Evolutionary conservation across 2,329 filamentous ascomycete genomes (phyloP), one percentile per base, ranked within the genome.

Genomic region (Lachnellula cervina): DNA sequence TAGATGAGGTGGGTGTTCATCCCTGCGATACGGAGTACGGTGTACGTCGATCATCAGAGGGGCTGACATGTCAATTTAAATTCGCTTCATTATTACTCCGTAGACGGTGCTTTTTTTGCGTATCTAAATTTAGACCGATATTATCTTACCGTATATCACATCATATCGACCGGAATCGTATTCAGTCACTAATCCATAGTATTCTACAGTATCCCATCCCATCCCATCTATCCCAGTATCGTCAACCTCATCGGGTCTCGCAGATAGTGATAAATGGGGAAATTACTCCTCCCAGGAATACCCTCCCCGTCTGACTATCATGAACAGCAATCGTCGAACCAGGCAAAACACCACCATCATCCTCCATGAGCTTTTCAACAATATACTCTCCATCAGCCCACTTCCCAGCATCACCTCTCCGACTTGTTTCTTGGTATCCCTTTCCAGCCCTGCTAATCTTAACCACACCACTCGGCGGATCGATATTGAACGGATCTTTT

Each of bases 281-380:
- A 8, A 62, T 37, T 17, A 55, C 44, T 35, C 67, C 62, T 16
- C 68, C 68, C 37, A 71, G 45, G 46, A 70, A 72, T 47, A 69
- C 57, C 37, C 59, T 66, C n/a, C 67, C 69, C 1, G 64, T 70
- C 56, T 59, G 52, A 2, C 59, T 59, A 65, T 72, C 70, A 55
- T 71, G 68, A 14, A 71, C 60, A 4, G 56, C 67, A 37, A 62
- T 56, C 1, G 69, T 69, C 3, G 65, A 58, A 16, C 59, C 62
- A 7, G 61, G 62, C 28, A 70, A 53, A 2, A 62, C 54, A 51
- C 61, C 66, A 1, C 63, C 69, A 38, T 70, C 64, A 59, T 73
- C 72, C 49, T 73, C 72, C 14, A 72, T 59, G 21, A 70, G 42
- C 35, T 69, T 73, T n/a, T 62, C 58, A 38, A 69, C 59, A 14